Evolutionary conservation across 2,329 filamentous ascomycete genomes (phyloP).

Genomic region (Pleoardoris graminearum): DNA sequence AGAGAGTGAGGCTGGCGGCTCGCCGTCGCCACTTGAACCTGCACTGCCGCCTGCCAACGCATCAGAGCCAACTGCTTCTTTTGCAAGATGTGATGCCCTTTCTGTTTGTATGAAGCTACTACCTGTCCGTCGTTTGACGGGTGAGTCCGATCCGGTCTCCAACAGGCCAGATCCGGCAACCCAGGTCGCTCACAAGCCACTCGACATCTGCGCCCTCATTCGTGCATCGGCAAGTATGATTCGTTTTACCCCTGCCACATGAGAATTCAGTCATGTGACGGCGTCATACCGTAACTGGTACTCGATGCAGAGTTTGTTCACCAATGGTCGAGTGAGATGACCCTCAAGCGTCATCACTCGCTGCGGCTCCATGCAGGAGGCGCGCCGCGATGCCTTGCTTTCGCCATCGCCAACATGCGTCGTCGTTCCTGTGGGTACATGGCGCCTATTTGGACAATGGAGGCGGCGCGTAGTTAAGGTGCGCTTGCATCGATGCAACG

Average conservation of each 20-base stretch:
- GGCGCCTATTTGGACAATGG: no score
- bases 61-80: slow-evolving; percentile 22
- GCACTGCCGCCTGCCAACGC: slow-evolving; percentile 29
- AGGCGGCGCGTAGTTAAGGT: no score
- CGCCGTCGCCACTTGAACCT: slow-evolving; percentile 12
- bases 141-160: slow-evolving; percentile 28
- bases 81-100: neutral
- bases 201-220: slow-evolving; percentile 35
- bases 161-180: slow-evolving; percentile 29
- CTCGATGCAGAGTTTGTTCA: slow-evolving; percentile 11
- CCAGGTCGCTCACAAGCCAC: slow-evolving; percentile 37
- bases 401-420: slow-evolving; percentile 5
- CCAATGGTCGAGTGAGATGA: slow-evolving; percentile 30
- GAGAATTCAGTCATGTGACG: slow-evolving; percentile 34
- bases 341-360: slow-evolving; percentile 24
- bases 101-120: no score
- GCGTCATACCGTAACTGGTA: slow-evolving; percentile 24
- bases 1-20: slow-evolving; percentile 39
- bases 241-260: slow-evolving; percentile 30
- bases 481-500: no score
- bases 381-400: slow-evolving; percentile 10
- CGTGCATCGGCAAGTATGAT: slow-evolving; percentile 32
- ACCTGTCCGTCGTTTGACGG: neutral
- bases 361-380: slow-evolving; percentile 31
- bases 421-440: slow-evolving; percentile 15